Evolutionary conservation across 2,329 filamentous ascomycete species (phyloP).

Genomic region (Pyrenophora graminea): DNA sequence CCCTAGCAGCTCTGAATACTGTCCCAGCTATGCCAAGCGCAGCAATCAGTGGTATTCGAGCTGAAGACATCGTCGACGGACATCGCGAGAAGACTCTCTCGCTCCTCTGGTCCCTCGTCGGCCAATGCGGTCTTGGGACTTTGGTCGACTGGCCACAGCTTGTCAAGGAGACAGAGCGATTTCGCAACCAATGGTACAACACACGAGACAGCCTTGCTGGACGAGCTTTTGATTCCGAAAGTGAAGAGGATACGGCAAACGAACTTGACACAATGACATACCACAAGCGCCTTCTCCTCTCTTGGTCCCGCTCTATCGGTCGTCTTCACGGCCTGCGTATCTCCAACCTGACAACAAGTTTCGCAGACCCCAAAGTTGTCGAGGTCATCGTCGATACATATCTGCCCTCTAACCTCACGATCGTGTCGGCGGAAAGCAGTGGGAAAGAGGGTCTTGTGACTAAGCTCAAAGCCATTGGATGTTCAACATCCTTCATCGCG

Average conservation of each 20-base stretch:
- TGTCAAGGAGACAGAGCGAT: slow-evolving; percentile 55
- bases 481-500: slow-evolving; percentile 51
- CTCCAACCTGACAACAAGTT: slow-evolving; percentile 62
- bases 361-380: slow-evolving; percentile 60
- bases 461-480: slow-evolving; percentile 49
- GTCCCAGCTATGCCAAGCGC: slow-evolving; percentile 48
- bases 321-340: slow-evolving; percentile 52
- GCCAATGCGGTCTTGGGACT: slow-evolving; percentile 58
- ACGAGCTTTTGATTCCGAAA: slow-evolving; percentile 40
- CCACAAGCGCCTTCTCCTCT: slow-evolving; percentile 53
- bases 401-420: slow-evolving; percentile 37
- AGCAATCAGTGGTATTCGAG: slow-evolving; percentile 51
- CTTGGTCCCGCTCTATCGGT: slow-evolving; percentile 61
- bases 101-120: slow-evolving; percentile 64
- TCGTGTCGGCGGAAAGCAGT: background rate
- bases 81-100: slow-evolving; percentile 67
- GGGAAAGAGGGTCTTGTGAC: slow-evolving; percentile 30
- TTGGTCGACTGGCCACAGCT: slow-evolving; percentile 62
- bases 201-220: slow-evolving; percentile 36
- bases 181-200: slow-evolving; percentile 43
- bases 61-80: slow-evolving; percentile 66
- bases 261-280: slow-evolving; percentile 38
- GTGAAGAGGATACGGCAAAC: slow-evolving; percentile 19
- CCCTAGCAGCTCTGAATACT: slow-evolving; percentile 57
- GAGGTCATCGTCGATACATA: slow-evolving; percentile 63